Evolutionary conservation across 2,329 filamentous ascomycete species (phyloP).

Genomic region (Trichophyton simii): DNA sequence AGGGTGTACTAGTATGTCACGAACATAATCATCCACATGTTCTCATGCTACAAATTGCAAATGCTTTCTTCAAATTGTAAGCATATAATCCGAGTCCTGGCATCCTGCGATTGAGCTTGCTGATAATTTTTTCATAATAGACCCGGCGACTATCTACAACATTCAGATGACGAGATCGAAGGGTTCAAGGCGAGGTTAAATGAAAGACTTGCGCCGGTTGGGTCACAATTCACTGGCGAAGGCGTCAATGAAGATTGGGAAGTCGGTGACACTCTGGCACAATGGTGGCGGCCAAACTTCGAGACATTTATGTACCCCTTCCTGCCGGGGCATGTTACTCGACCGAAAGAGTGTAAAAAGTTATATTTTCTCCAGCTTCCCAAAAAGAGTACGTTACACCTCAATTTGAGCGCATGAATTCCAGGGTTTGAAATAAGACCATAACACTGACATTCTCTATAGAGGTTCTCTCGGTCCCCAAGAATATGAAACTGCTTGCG

Average conservation of each 20-base stretch:
- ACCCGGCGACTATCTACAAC: conserved; percentile 83
- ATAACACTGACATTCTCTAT: conserved; percentile 6
- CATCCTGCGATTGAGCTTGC: no score
- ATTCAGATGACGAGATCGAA: conserved; percentile 74
- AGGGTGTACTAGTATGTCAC: conserved; percentile 93
- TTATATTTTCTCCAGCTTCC: conserved; percentile 94
- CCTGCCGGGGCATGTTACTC: conserved; percentile 85
- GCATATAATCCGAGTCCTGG: conserved; percentile 14
- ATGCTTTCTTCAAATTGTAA: conserved; percentile 94
- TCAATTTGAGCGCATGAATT: conserved; percentile 11
- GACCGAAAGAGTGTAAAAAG: conserved; percentile 99
- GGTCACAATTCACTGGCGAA: conserved; percentile 65
- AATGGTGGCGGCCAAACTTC: conserved; percentile 99
- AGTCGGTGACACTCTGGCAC: conserved; percentile 83
- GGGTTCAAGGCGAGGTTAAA: conserved; percentile 93
- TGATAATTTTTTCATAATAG: conserved; percentile 24
- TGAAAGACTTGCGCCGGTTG: conserved; percentile 85
- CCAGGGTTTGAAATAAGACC: neutral
- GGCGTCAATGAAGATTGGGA: conserved; percentile 89
- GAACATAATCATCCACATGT: conserved; percentile 99
- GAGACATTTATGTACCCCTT: conserved; percentile 99
- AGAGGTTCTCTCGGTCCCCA: conserved; percentile 93
- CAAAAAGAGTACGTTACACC: conserved; percentile 57
- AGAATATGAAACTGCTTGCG: conserved; percentile 98
- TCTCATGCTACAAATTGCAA: conserved; percentile 97